These are phyloP conservation scores for Metarhizium sp. DNA, from an alignment of 2,329 filamentous ascomycete species.

Conservation along the genomic window DNA sequence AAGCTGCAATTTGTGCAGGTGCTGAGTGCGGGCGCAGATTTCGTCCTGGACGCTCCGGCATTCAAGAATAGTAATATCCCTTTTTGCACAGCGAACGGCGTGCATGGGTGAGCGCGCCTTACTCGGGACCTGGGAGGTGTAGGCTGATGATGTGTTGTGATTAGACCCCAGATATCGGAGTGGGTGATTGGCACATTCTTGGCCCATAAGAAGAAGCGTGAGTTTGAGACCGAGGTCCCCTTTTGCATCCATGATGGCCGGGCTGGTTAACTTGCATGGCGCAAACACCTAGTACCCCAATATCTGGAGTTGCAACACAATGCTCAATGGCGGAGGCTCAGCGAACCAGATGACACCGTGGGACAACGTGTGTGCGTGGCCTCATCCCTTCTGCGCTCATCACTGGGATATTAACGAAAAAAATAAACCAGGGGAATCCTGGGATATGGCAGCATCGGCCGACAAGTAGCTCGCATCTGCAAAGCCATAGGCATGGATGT, in stretches of 20 bases:
- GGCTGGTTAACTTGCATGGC: neutral
- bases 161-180: too few relatives aligned
- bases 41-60: constrained; percentile 33
- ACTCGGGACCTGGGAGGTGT: neutral
- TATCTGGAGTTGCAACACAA: constrained; percentile 18
- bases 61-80: constrained; percentile 20
- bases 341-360: constrained; percentile 31
- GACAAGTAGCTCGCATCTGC: too few relatives aligned
- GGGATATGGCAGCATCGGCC: too few relatives aligned
- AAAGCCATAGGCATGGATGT: constrained; percentile 61
- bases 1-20: constrained; percentile 45
- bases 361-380: constrained; percentile 22
- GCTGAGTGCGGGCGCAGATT: constrained; percentile 43
- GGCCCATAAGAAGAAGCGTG: too few relatives aligned
- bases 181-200: too few relatives aligned
- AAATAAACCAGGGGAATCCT: too few relatives aligned
- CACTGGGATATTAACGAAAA: constrained; percentile 26
- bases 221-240: too few relatives aligned
- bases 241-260: too few relatives aligned
- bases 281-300: constrained; percentile 10
- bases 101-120: too few relatives aligned
- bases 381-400: neutral
- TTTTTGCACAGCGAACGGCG: too few relatives aligned
- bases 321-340: constrained; percentile 31
- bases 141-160: too few relatives aligned